Base-by-base conservation (phyloP, 441 rosid genomes). In the Melastoma candidum region DNA sequence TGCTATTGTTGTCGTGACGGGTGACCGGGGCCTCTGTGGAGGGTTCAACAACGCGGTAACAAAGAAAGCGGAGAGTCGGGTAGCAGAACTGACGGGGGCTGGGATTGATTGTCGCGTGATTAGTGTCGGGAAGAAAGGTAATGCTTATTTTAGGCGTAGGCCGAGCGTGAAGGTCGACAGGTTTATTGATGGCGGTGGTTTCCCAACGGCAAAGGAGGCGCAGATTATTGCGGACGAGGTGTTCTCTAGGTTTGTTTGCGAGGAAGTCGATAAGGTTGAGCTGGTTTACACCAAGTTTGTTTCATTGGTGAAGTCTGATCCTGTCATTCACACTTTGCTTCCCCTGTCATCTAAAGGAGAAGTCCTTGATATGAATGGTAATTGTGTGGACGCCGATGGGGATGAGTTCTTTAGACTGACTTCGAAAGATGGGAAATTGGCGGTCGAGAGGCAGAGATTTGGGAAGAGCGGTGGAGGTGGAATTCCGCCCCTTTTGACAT, bases 261-360 rank as follows among this genome's bases (percentile, higher is more conserved):
- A 79, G 64, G 87, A 86, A 49, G 92, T 81, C 3, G 95, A 86
- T 72, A 86, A 83, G 47, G 92, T 79, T 47, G 89, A 83, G 71
- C 84, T 92, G 26, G 63, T 92, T 61, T 88, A 88, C 82, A 88
- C 95, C 10, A 88, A 92, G 61, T 92, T 92, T 24, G 88, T 85
- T 44, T 87, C 96, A 7, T 64, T 92, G 48, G 84, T 92, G 6
- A 86, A 79, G 63, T 81, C 98, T n/a, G 84, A 84, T 61, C 95
- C 94, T n/a, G 92, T 88, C 22, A 85, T 92, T 46, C 97, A 85
- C 65, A 88, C 95, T 47, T 59, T 86, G 72, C 67, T 83, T 64
- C 92, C 95, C 0, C 52, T 81, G 5, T 92, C 98, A 0, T 92
- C 92, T 1, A 85, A 70, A 64, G 97, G 98, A 56, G 95, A 85